Evolutionary conservation across 306 rosid genomes (phyloP).

Genomic region (Trifolium dubium): DNA sequence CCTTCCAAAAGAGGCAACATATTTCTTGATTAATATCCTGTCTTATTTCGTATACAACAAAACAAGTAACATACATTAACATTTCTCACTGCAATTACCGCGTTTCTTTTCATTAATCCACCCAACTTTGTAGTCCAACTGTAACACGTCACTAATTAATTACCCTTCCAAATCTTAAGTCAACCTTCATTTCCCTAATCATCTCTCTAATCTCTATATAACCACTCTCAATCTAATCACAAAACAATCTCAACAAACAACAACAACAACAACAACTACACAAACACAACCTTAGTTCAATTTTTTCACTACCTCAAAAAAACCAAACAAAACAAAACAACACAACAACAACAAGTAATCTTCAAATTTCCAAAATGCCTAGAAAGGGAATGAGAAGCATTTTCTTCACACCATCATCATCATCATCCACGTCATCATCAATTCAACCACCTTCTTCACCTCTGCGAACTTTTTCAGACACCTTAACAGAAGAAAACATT

Average conservation of each 20-base stretch:
- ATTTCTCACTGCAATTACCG: neutral
- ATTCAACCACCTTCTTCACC: slow-evolving; percentile 52
- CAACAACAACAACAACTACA: neutral
- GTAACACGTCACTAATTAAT: neutral
- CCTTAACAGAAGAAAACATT: slow-evolving; percentile 67
- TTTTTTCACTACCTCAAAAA: neutral
- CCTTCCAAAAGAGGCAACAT: neutral
- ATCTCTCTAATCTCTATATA: slow-evolving; percentile 28
- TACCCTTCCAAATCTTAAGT: neutral
- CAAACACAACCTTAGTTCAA: neutral
- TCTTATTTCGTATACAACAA: neutral
- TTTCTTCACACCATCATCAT: slow-evolving; percentile 52
- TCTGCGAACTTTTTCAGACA: slow-evolving; percentile 49
- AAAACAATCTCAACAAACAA: neutral
- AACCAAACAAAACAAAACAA: neutral
- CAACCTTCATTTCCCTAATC: neutral
- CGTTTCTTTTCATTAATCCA: neutral
- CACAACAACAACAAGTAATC: too few relatives aligned
- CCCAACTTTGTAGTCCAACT: slow-evolving; percentile 13
- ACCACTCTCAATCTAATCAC: neutral
- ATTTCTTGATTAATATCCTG: neutral
- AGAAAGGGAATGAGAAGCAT: slow-evolving; percentile 59
- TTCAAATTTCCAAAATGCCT: slow-evolving; percentile 34
- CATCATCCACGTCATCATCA: slow-evolving; percentile 34
- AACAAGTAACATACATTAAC: neutral